Evolutionary conservation across 176 grass and related monocot species (phyloP), one percentile per base, ranked within the genome.

Genomic region (Canna indica): DNA sequence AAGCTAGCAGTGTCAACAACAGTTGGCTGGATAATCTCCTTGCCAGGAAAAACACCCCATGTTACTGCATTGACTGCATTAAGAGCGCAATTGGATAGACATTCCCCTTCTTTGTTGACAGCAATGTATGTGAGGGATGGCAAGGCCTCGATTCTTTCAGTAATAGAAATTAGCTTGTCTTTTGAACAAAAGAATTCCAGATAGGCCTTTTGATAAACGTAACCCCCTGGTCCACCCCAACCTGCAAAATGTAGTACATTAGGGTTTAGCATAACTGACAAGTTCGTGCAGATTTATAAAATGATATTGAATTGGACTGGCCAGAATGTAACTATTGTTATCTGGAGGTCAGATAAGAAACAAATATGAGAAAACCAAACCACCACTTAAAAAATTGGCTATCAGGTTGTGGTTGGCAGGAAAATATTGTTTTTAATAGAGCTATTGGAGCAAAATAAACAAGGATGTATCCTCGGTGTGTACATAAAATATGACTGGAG

Each of bases 171-270:
- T 68, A 95, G 36, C 79, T 90, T 95, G 13, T 86, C 77, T 73
- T 82, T 83, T 45, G 90, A 45, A 13, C 90, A 95, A 76, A 95
- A 95, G 60, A 95, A 95, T 59, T 95, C 90, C 3, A 82, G 46
- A 38, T 95, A 95, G 14, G 90, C 86, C 78, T 95, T 95, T 73
- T 95, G 90, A 77, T 95, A 95, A 47, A 95, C 82, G 34, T 95
- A 95, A 36, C 90, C 90, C 41, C 86, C 81, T 24, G 90, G 76
- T 4, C 87, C 87, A 0, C 87, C 90, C 90, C 90, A 95, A 46
- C 90, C 90, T 95, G 68, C n/a, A 53, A 38, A 82, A 65, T 33
- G 76, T 20, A 65, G 73, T 34, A 26, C 38, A 3, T n/a, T 0
- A 3, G 39, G 22, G 34, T 70, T 47, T 25, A 47, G 26, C 18